phyloP scores from a whole-genome alignment of 208 protist genomes.

The Balamuthia mandrillaris region DNA sequence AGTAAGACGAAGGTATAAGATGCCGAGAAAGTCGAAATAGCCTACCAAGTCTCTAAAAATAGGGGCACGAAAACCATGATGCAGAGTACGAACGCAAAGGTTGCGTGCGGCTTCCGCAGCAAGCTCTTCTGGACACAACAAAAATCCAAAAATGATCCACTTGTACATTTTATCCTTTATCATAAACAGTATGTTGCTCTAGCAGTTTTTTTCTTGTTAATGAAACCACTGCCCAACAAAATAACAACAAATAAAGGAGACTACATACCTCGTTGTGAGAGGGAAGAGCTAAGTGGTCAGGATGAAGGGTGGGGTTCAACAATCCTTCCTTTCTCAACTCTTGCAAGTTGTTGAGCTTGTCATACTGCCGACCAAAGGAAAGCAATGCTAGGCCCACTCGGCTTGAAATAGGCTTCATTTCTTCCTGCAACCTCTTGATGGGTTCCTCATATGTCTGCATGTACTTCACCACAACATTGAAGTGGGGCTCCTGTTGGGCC shows the following conservation, averaged over 20 bases:
- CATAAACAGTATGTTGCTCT: background rate
- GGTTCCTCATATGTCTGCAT: constrained; percentile 1
- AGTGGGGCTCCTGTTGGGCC: constrained; percentile 18
- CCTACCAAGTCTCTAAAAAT: constrained; percentile 5
- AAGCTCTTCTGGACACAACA: constrained; percentile 18
- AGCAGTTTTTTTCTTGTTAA: background rate
- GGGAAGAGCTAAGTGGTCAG: background rate
- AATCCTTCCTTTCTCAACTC: constrained; percentile 13
- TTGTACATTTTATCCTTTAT: background rate
- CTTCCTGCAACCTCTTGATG: constrained; percentile 1
- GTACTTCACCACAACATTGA: constrained; percentile 9
- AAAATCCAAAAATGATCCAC: background rate
- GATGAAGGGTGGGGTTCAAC: constrained; percentile 12
- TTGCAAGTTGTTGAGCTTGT: constrained; percentile 14
- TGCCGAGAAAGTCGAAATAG: too few species aligned
- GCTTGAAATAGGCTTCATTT: constrained; percentile 13
- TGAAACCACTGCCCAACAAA: background rate
- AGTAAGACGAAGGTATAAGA: too few species aligned
- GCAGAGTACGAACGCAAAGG: background rate
- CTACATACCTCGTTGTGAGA: background rate
- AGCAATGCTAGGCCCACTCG: constrained; percentile 1
- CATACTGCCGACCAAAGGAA: background rate
- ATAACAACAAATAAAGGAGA: background rate
- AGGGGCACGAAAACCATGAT: background rate
- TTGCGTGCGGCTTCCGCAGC: background rate